Conservation (phyloP, 768 basidiomycete species). For the Rhizopogon vesiculosus region DNA sequence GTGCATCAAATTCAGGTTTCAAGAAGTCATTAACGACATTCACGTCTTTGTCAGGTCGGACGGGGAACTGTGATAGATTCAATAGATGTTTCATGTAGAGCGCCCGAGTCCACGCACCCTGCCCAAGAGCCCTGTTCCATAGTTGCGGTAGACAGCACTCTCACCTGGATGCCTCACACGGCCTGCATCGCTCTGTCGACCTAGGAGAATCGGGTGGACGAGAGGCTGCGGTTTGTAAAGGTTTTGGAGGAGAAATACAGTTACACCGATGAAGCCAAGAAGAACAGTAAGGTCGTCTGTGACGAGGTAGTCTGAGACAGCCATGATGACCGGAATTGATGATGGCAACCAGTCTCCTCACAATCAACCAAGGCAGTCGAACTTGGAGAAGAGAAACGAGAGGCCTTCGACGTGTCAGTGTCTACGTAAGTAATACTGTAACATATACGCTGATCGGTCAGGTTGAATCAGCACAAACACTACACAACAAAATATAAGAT, state of each 20-base stretch:
- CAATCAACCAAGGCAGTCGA: background rate
- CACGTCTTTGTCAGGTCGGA: conserved; percentile 68
- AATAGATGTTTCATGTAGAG: background rate
- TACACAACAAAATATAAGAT: too few relatives aligned
- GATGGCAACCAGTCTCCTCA: background rate
- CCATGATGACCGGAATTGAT: conserved; percentile 25
- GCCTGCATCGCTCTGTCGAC: conserved; percentile 86
- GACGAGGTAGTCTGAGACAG: conserved; percentile 53
- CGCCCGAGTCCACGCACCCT: conserved; percentile 45
- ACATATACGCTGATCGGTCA: too few relatives aligned
- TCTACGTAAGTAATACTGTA: too few relatives aligned
- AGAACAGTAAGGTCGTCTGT: conserved; percentile 80
- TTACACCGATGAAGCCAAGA: conserved; percentile 68
- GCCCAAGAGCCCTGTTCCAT: conserved; percentile 79
- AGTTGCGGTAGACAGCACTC: conserved; percentile 88
- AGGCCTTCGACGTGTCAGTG: too few relatives aligned
- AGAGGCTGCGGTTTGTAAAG: conserved; percentile 79
- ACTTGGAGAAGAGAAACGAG: background rate
- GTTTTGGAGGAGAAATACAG: conserved; percentile 72
- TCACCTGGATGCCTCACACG: conserved; percentile 76
- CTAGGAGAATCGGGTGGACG: conserved; percentile 91
- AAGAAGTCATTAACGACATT: conserved; percentile 64
- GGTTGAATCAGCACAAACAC: too few relatives aligned
- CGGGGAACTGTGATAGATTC: conserved; percentile 52
- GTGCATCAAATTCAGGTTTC: conserved; percentile 57